These are phyloP conservation scores for Hyaloperonospora brassicae DNA, from an alignment of 352 stramenopile species.

Conservation along the genomic window DNA sequence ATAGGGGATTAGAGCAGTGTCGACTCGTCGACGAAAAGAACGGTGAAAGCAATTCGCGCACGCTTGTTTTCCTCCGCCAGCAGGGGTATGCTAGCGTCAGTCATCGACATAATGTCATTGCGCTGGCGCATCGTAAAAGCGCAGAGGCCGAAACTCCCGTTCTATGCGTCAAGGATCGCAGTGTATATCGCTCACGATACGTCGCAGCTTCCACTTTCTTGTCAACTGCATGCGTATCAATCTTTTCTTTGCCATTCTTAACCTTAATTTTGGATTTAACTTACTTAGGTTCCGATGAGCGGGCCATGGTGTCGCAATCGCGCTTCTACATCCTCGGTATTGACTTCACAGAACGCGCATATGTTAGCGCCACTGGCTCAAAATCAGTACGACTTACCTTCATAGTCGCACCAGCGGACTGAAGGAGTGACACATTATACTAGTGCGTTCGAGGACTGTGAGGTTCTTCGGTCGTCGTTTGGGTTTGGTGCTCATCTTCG, in stretches of 20 bases:
- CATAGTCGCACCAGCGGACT: background rate
- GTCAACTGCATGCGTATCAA: background rate
- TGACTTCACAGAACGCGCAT: background rate
- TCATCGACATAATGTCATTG: background rate
- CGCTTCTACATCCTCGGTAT: background rate
- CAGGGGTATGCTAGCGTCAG: conserved; percentile 3
- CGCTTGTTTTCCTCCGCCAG: conserved; percentile 1
- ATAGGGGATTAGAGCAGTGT: conserved; percentile 5
- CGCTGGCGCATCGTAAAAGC: background rate
- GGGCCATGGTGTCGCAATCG: background rate
- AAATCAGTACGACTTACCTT: conserved; percentile 1
- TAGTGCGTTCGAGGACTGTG: no score
- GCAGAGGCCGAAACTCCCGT: background rate
- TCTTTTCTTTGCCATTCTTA: background rate
- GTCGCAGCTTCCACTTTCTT: background rate
- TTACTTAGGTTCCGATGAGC: background rate
- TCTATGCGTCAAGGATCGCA: background rate
- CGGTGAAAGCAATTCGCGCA: background rate
- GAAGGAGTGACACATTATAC: no score
- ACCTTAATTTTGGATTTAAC: background rate
- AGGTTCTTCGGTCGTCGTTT: no score
- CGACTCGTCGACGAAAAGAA: background rate
- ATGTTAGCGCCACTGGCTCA: background rate
- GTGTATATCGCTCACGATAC: background rate
- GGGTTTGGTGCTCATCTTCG: no score